A percentile compares a stretch with the other conserved stretches of the same genome.
These are phyloP conservation scores for Pseudogymnoascus sp. DNA, from an alignment of 2,329 filamentous ascomycete species.

Conservation along the genomic window DNA sequence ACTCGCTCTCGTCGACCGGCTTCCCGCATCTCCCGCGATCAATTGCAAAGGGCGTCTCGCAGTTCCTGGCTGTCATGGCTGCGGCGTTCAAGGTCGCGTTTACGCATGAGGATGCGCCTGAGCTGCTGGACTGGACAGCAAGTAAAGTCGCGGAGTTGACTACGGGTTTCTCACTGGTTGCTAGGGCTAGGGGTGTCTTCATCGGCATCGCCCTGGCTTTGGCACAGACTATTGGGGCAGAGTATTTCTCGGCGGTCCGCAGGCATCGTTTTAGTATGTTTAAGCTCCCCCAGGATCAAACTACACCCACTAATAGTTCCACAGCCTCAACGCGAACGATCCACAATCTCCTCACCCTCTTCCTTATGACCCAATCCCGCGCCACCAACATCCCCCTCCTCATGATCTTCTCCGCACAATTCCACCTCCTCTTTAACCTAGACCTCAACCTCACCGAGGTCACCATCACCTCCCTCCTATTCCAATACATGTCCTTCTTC, in stretches of 20 bases:
- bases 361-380: constrained; percentile 81
- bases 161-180: constrained; percentile 21
- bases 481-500: constrained; percentile 82
- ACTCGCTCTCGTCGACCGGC: constrained; percentile 19
- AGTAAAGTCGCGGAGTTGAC: constrained; percentile 20
- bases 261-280: constrained; percentile 9
- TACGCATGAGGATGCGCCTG: constrained; percentile 78
- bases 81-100: constrained; percentile 86
- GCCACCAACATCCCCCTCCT: constrained; percentile 80
- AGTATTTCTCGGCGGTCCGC: constrained; percentile 29
- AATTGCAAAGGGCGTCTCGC: constrained; percentile 26
- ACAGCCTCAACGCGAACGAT: constrained; percentile 34
- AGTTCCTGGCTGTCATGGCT: constrained; percentile 45
- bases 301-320: constrained; percentile 8
- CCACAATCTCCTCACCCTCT: constrained; percentile 65
- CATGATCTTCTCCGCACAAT: constrained; percentile 60
- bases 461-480: constrained; percentile 62
- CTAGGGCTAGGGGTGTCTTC: constrained; percentile 40
- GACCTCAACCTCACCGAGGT: constrained; percentile 49
- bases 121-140: constrained; percentile 51
- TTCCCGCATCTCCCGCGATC: constrained; percentile 24
- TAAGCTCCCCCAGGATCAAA: neutral
- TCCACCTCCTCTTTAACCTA: constrained; percentile 44
- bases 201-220: constrained; percentile 33
- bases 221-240: constrained; percentile 35